Percentiles rank a stretch among this genome's conserved stretches.
phyloP scores from a whole-genome alignment of 2,329 filamentous ascomycete genomes.

The Aspergillus glaucus region DNA sequence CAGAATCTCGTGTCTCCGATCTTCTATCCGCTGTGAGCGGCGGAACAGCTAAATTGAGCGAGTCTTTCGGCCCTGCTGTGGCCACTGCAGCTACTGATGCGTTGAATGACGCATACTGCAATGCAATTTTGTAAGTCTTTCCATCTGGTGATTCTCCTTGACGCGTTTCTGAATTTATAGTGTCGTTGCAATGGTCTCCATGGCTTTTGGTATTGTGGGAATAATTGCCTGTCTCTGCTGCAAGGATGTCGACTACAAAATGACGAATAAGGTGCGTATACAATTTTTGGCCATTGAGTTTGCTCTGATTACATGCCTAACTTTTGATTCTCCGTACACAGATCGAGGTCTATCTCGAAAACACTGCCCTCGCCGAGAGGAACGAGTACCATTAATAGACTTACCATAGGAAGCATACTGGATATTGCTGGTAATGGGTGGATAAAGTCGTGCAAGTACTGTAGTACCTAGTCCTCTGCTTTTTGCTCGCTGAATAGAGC shows the following conservation, averaged over 20 bases:
- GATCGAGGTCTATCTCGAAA: conserved; percentile 17
- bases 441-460: neutral
- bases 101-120: conserved; percentile 17
- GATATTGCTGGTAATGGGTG: neutral
- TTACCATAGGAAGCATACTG: neutral
- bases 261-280: conserved; percentile 27
- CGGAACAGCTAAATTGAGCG: conserved; percentile 11
- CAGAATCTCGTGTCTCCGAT: conserved; percentile 21
- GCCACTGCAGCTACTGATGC: conserved; percentile 15
- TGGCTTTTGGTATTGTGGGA: conserved; percentile 27
- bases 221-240: conserved; percentile 24
- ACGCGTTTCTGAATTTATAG: conserved; percentile 5
- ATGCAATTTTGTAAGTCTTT: conserved; percentile 17
- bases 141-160: neutral
- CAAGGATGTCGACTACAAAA: conserved; percentile 27
- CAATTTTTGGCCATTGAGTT: neutral
- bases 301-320: neutral
- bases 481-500: too few relatives aligned
- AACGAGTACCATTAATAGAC: conserved; percentile 9
- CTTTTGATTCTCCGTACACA: neutral
- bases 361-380: conserved; percentile 10
- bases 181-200: conserved; percentile 21
- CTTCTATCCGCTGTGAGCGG: conserved; percentile 22
- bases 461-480: neutral
- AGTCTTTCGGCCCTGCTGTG: conserved; percentile 13